Evolutionary conservation across 208 protist species (phyloP).

Genomic region (Herpetomonas muscarum): DNA sequence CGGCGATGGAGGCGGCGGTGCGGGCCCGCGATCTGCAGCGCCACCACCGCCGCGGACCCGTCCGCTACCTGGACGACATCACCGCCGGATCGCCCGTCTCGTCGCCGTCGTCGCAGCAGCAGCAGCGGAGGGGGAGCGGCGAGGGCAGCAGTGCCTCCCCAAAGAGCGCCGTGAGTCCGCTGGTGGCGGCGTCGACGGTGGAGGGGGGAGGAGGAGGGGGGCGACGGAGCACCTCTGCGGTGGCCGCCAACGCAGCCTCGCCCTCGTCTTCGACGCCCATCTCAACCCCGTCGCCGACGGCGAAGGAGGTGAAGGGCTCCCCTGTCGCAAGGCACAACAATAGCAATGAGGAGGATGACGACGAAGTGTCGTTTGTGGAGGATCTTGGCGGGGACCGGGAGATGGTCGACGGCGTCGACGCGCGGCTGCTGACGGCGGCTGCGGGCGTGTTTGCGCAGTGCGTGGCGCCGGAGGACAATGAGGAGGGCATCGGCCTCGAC

Average conservation of each 20-base stretch:
- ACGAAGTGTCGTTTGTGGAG: slow-evolving; percentile 10
- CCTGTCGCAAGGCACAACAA: not conserved
- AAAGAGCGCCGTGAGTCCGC: no score
- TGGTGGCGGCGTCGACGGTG: no score
- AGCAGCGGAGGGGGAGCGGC: not conserved
- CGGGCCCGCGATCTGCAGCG: slow-evolving; percentile 35
- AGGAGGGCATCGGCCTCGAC: slow-evolving; percentile 72
- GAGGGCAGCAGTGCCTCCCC: no score
- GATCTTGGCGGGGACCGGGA: slow-evolving; percentile 11
- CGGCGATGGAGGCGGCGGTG: slow-evolving; percentile 44
- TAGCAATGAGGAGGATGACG: not conserved
- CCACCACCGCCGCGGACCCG: slow-evolving; percentile 23
- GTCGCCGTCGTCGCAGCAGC: not conserved
- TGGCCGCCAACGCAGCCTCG: no score
- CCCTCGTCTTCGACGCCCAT: no score
- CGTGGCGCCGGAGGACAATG: slow-evolving; percentile 65
- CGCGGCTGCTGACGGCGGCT: slow-evolving; percentile 48
- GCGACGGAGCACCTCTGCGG: no score
- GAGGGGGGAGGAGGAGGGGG: no score
- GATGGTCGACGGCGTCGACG: slow-evolving; percentile 29
- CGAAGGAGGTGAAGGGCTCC: not conserved
- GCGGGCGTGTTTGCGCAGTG: slow-evolving; percentile 73
- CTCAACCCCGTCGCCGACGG: no score
- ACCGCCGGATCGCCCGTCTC: not conserved
- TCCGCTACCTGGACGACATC: not conserved